A percentile compares a stretch with the other conserved stretches of the same genome.
Evolutionary conservation across 208 protist species (phyloP).

Genomic region (Trypanosoma brucei): DNA sequence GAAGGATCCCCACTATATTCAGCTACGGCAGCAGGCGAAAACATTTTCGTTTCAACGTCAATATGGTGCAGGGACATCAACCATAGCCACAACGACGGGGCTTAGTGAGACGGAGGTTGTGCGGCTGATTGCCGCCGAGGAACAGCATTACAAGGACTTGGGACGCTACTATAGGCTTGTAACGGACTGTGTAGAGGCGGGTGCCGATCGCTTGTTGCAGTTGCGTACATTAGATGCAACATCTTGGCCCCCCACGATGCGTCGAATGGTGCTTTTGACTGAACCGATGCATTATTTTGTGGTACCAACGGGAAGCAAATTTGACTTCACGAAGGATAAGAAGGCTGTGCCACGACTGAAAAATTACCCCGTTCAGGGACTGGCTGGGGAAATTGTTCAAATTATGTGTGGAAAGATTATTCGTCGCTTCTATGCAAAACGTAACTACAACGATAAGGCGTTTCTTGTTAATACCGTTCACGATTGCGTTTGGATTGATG

Average conservation of each 20-base stretch:
- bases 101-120: slow-evolving; percentile 85
- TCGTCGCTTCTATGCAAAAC: slow-evolving; percentile 67
- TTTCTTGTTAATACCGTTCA: slow-evolving; percentile 90
- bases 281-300: slow-evolving; percentile 84
- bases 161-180: slow-evolving; percentile 77
- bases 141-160: slow-evolving; percentile 84
- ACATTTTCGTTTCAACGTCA: slow-evolving; percentile 90
- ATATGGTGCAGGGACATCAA: slow-evolving; percentile 81
- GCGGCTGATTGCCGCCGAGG: slow-evolving; percentile 77
- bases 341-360: slow-evolving; percentile 81
- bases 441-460: slow-evolving; percentile 76
- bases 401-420: slow-evolving; percentile 86
- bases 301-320: slow-evolving; percentile 84
- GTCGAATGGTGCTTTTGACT: slow-evolving; percentile 72
- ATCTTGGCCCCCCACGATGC: slow-evolving; percentile 48
- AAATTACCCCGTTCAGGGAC: slow-evolving; percentile 90
- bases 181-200: slow-evolving; percentile 67
- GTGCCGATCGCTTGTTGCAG: slow-evolving; percentile 64
- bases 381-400: slow-evolving; percentile 88
- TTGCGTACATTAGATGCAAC: slow-evolving; percentile 71
- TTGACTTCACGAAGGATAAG: slow-evolving; percentile 80
- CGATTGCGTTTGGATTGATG: slow-evolving; percentile 90
- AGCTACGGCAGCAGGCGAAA: slow-evolving; percentile 90
- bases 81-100: slow-evolving; percentile 82
- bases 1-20: slow-evolving; percentile 83